Evolutionary conservation across 352 stramenopile species (phyloP), one percentile per base, ranked within the genome.

Genomic region (Thraustotheca clavata): DNA sequence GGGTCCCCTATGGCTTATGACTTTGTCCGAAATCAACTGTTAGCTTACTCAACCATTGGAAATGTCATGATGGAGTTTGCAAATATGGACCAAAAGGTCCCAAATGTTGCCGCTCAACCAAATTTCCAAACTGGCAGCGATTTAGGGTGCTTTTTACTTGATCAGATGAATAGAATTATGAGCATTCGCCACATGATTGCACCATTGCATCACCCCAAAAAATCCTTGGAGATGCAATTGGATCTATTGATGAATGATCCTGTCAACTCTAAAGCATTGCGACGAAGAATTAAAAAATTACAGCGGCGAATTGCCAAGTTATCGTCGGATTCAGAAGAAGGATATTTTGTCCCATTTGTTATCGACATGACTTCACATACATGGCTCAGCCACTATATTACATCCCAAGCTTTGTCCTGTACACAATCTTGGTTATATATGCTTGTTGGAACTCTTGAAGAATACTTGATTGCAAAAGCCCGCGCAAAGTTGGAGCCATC

Each of bases 1-100:
- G 79, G 79, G 24, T 88, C 81, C 9, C 78, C 79, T 32, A 80
- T 77, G 16, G 88, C 79, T 34, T 75, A 80, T n/a, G 76, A 91
- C 40, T 29, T 47, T 22, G 50, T 27, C 16, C 67, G 69, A 9
- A 69, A 72, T n/a, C 78, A 77, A 48, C 75, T 91, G 46, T 65
- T 89, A 6, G 78, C 86, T 3, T 85, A 83, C 40, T 89, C 79
- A 0, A 73, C 78, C 7, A 52, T 16, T 22, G 8, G 27, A 9
- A 12, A 50, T 31, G 38, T 54, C 4, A n/a, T 65, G 26, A 50
- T 65, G 57, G 57, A 65, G 57, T 65, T 55, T 31, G 47, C 35
- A 18, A 65, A 65, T 46, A 65, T 65, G 38, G 57, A 65, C 24
- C 26, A 65, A 32, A 46, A 18, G 9, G 22, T 20, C 5, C 57